Evolutionary conservation across 371 early-diverging fungal genomes (phyloP), one percentile per base, ranked within the genome.

Genomic region (Mortierella sp.): DNA sequence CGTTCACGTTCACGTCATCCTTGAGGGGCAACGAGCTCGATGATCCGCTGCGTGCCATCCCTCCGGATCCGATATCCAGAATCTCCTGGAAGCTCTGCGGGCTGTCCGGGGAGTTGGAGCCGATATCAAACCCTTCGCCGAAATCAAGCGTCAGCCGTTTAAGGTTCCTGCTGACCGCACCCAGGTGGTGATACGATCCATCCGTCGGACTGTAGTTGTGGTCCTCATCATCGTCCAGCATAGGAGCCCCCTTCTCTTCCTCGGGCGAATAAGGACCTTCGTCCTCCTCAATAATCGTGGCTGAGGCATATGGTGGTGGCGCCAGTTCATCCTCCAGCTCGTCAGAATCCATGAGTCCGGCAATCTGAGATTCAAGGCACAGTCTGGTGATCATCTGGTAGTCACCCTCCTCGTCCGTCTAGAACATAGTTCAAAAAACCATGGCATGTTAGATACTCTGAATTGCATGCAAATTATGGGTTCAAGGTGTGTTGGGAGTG

Each of bases 51-150:
- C 78, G 71, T 14, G 65, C 70, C 31, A 65, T 44, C 6, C 66
- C 24, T n/a, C 70, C 70, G 4, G 83, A 78, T 44, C 79, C 78
- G 48, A 82, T 82, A 26, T 82, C 83, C 64, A 82, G 44, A 52
- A 82, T 82, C 61, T 82, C 83, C n/a, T 78, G 78, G 41, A 82
- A 64, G 45, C 78, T 78, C 72, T 82, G 83, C 16, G 83, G 83
- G 16, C 83, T 82, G 37, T 78, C 83, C 0, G 81, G 81, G 7
- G 81, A 77, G 53, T 69, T 70, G n/a, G 78, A 74, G 31, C 75
- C 75, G 19, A 74, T 14, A 68, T 82, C 83, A 29, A 78, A 78
- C 16, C 68, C 75, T 11, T 82, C 83, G 2, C 79, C 79, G 39
- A 82, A 74, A 52, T 82, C 83, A 70, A 82, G 47, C 29, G 83